Base-by-base conservation (phyloP, 1,284 basidiomycete species). In the Gymnopus androsaceus region DNA sequence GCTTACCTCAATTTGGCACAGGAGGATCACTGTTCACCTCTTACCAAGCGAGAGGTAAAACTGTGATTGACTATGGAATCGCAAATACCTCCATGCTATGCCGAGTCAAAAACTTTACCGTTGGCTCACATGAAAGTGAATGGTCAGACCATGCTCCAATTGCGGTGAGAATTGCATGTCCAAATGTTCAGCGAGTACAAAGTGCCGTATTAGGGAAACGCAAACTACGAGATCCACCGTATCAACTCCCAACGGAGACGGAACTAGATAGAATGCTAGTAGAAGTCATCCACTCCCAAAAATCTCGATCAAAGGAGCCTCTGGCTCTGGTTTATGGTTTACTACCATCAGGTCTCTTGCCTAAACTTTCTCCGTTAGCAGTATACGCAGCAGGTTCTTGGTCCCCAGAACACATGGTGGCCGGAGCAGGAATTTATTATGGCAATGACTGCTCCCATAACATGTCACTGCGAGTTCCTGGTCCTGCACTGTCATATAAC, bases 11-110 rank as follows among this genome's bases (percentile, higher is more conserved):
- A 19, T 25, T 51, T 15, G 49, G 49, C 25, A 2, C 14, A 17
- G 2, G 2, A 21, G 11, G 12, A 3, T 19, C 5, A 3, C 11
- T 3, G 40, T 38, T 23, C 34, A 51, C 49, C 8, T 51, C 49
- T 17, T 51, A 25, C 27, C 49, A 51, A 15, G 17, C 34, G 3
- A 12, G 27, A 2, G 34, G 49, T 9, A 23, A 19, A 12, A 25
- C 21, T 15, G 49, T 51, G 12, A 51, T 51, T 38, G 49, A 51
- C 23, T 51, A 40, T 40, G 49, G 34, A 2, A 27, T 51, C n/a
- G 49, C 15, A 9, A 27, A 38, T 28, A 15, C 19, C 14, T 8
- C 3, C 14, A 51, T 37, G 33, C 4, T 3, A 6, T 21, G 11
- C 11, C 11, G 27, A 6, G 3, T 38, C 6, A 6, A 3, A n/a